phyloP scores from a whole-genome alignment of 2,329 filamentous ascomycete genomes.

The Meredithiella fracta region DNA sequence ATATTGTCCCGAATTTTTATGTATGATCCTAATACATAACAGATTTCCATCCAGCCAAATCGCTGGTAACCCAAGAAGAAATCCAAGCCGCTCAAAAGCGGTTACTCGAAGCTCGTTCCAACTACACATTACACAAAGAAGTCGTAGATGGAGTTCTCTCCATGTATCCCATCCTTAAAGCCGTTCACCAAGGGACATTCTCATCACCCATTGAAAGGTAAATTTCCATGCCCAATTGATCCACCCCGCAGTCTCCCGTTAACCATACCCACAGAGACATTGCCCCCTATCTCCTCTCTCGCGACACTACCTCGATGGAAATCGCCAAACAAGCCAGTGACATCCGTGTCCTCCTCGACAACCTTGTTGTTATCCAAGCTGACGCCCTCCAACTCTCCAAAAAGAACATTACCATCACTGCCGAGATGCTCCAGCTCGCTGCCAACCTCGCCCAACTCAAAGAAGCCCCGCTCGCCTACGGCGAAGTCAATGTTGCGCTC shows the following conservation, averaged over 20 bases:
- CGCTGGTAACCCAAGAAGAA: slow-evolving; percentile 29
- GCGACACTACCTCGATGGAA: slow-evolving; percentile 48
- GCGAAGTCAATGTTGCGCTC: slow-evolving; percentile 37
- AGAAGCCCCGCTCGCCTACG: slow-evolving; percentile 36
- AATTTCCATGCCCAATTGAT: slow-evolving; percentile 10
- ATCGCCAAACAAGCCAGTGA: slow-evolving; percentile 43
- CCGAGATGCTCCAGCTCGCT: slow-evolving; percentile 45
- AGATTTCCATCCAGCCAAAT: neutral
- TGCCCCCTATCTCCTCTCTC: slow-evolving; percentile 45
- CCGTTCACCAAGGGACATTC: slow-evolving; percentile 52
- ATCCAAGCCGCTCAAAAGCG: slow-evolving; percentile 44
- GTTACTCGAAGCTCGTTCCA: slow-evolving; percentile 52
- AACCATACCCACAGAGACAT: slow-evolving; percentile 37
- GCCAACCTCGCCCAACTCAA: slow-evolving; percentile 37
- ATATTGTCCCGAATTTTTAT: neutral
- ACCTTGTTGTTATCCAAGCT: slow-evolving; percentile 40
- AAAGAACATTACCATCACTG: slow-evolving; percentile 46
- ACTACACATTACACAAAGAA: slow-evolving; percentile 52
- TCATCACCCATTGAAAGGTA: slow-evolving; percentile 54
- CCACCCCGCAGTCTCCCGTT: neutral
- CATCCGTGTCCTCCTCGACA: slow-evolving; percentile 32
- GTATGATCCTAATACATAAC: neutral
- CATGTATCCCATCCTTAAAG: slow-evolving; percentile 60
- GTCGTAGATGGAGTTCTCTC: slow-evolving; percentile 53
- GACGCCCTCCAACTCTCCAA: slow-evolving; percentile 39